Base-by-base conservation (phyloP, 129 eudicot genomes). In the Tagetes patula region DNA sequence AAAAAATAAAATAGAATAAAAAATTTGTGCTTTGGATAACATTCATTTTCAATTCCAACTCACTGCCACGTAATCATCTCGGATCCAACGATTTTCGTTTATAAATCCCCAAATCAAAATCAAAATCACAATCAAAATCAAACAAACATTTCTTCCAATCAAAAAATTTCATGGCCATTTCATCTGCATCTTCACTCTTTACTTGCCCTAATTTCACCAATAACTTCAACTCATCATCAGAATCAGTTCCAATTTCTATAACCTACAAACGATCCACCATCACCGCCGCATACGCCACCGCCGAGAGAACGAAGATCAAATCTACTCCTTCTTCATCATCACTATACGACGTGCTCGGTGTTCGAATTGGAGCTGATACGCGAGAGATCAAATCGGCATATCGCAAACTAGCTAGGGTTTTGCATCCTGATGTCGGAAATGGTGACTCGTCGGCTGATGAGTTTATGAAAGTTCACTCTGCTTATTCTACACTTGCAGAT, bases 331-430 rank as follows among this genome's bases (percentile, higher is more conserved):
- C 76, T 59, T 75, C 85, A 20, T 20, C 27, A 0, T 85, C 96
- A 3, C 45, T 85, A 8, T 90, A 90, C 87, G 83, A 91, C 0
- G 76, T 91, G 27, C 85, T 91, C 1, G 96, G 96, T 3, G 68
- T 91, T 20, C 84, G 60, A 46, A 56, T 75, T 6, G 88, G 87
- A 20, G 97, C 97, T 11, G 71, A 88, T 39, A 5, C 14, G 8
- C 80, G 72, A n/a, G 97, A 91, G 71, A 84, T 91, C 48, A 91
- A 91, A 72, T 46, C 88, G 39, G 96, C 97, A 0, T 91, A 91
- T 73, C 68, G 96, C 8, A 82, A 52, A 45, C 72, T 91, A 13
- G 97, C 97, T 2, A 84, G 97, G 27, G 77, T 74, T 10, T 65
- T 76, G 65, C 97, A 91, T 65, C 97, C 97, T 0, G 97, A 91